Evolutionary conservation across 2,329 filamentous ascomycete genomes (phyloP), one percentile per base, ranked within the genome.

Genomic region (Sarocladium oryzae): DNA sequence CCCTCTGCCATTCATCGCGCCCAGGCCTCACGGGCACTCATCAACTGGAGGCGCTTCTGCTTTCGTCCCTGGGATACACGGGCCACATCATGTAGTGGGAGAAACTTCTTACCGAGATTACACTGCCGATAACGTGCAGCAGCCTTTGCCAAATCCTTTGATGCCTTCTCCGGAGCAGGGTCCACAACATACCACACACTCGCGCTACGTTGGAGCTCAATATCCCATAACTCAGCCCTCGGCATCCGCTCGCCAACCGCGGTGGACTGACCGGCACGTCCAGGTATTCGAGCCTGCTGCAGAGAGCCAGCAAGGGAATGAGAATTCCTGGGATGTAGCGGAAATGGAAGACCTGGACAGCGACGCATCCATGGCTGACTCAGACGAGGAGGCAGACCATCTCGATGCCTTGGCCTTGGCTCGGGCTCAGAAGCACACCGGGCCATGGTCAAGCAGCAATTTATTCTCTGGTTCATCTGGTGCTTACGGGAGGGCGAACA

Each of bases 311-410:
- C 26, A 48, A 33, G n/a, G 5, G 5, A 10, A 13, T 20, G 43
- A 30, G 5, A 5, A 6, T 10, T 21, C 8, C 20, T 48, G 26
- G 28, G 43, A 32, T 48, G 4, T 23, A 6, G 26, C 15, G 43
- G 26, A 48, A 10, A 15, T 32, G 16, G 26, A 48, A 6, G 43
- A 18, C 4, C 13, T 33, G 9, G 78, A 81, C 35, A 81, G 86
- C 51, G 81, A 85, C 55, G 76, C 73, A n/a, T 82, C 77, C 20
- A 79, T 84, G 69, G 73, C 69, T 9, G 79, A 81, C 30, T 81
- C 79, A 1, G 81, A 84, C 18, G 80, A 85, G 30, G 80, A 84
- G 3, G n/a, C 16, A n/a, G 43, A 30, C 16, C 43, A 33, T 13
- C 26, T 30, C 26, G 28, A 28, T 55, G 59, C 15, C 68, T 20